Percentiles rank a stretch among this genome's conserved stretches.
Conservation (phyloP, 2,329 filamentous ascomycete genomes). For the Penicillium thymicola region DNA sequence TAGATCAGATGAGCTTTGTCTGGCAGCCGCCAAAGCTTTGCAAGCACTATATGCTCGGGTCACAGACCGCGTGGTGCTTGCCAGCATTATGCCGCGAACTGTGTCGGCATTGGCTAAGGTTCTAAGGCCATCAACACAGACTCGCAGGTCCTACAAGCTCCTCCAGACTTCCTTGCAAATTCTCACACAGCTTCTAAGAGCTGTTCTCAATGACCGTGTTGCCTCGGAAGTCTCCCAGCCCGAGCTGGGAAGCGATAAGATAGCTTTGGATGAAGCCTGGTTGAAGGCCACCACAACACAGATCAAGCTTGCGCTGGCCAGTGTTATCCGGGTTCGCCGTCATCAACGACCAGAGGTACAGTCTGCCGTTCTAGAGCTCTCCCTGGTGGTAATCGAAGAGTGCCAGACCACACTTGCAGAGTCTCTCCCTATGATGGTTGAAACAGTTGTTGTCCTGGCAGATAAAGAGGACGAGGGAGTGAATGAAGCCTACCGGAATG, state of each 20-base stretch:
- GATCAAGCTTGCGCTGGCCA: slow-evolving; percentile 76
- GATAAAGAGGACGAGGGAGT: slow-evolving; percentile 46
- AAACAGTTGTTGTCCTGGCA: slow-evolving; percentile 72
- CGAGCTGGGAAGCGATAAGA: slow-evolving; percentile 35
- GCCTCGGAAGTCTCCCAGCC: slow-evolving; percentile 20
- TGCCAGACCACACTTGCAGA: slow-evolving; percentile 71
- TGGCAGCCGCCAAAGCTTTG: slow-evolving; percentile 65
- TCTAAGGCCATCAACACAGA: slow-evolving; percentile 64
- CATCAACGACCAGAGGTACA: slow-evolving; percentile 69
- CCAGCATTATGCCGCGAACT: slow-evolving; percentile 82
- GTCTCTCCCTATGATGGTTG: slow-evolving; percentile 68
- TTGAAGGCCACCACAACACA: slow-evolving; percentile 75
- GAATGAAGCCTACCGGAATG: slow-evolving; percentile 35
- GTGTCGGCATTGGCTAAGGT: slow-evolving; percentile 77
- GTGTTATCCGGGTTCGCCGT: slow-evolving; percentile 69
- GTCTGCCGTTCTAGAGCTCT: slow-evolving; percentile 65
- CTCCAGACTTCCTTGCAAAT: slow-evolving; percentile 61
- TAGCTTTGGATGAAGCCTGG: slow-evolving; percentile 59
- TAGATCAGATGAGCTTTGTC: slow-evolving; percentile 64
- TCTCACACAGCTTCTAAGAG: slow-evolving; percentile 48
- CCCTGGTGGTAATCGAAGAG: slow-evolving; percentile 71
- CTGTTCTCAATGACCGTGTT: slow-evolving; percentile 47
- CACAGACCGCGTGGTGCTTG: slow-evolving; percentile 69
- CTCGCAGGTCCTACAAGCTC: slow-evolving; percentile 60
- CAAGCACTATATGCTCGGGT: slow-evolving; percentile 61